phyloP scores from a whole-genome alignment of 2,329 filamentous ascomycete species.

The Diaporthe sp. region DNA sequence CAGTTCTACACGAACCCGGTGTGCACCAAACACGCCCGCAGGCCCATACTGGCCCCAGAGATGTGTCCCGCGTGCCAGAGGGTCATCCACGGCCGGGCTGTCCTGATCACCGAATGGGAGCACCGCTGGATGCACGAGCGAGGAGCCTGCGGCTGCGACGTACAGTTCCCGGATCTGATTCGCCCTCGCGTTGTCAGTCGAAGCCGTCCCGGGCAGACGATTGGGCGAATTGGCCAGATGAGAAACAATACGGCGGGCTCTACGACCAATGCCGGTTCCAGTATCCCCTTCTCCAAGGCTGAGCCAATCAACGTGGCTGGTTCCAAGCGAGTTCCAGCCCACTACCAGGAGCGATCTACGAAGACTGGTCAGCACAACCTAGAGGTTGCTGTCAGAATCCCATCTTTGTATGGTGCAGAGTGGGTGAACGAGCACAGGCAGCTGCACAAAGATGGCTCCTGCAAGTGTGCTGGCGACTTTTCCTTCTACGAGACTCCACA shows the following conservation, averaged over 20 bases:
- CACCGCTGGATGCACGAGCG: constrained; percentile 57
- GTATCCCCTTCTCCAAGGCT: background rate
- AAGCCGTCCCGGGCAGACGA: background rate
- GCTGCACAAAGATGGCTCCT: constrained; percentile 48
- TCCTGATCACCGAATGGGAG: constrained; percentile 53
- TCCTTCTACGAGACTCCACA: constrained; percentile 41
- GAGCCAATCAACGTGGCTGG: background rate
- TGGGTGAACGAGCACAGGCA: constrained; percentile 52
- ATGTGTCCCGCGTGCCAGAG: constrained; percentile 53
- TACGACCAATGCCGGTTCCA: background rate
- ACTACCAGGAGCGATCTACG: constrained; percentile 34
- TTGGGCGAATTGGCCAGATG: background rate
- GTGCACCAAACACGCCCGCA: constrained; percentile 44
- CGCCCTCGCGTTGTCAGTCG: constrained; percentile 45
- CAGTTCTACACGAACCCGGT: constrained; percentile 47
- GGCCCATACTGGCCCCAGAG: constrained; percentile 44
- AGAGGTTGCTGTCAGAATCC: constrained; percentile 44
- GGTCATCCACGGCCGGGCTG: constrained; percentile 50
- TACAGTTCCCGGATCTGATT: constrained; percentile 49
- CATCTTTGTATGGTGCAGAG: constrained; percentile 52
- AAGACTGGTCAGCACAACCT: constrained; percentile 31
- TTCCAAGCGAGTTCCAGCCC: constrained; percentile 30
- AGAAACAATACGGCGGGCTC: background rate
- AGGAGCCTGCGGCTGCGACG: constrained; percentile 52
- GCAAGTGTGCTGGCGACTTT: constrained; percentile 48